These are phyloP conservation scores for Talaromyces trachyspermus DNA, from an alignment of 495 filamentous ascomycete genomes.

Conservation along the genomic window DNA sequence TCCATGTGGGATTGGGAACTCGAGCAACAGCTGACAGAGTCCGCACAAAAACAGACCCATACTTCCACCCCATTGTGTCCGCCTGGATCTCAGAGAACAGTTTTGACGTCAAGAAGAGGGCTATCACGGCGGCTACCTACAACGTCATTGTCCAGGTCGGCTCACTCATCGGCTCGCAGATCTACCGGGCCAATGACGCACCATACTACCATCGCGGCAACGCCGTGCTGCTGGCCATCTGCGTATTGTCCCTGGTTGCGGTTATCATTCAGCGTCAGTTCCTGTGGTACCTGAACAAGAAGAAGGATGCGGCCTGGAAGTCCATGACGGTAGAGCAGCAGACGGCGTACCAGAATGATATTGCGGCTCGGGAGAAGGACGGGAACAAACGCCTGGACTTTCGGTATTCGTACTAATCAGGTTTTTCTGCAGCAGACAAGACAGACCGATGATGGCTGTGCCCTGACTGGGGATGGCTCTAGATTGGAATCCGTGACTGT, in stretches of 20 bases:
- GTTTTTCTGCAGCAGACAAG: too few relatives aligned
- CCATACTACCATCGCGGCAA: conserved; percentile 35
- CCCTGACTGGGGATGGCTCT: too few relatives aligned
- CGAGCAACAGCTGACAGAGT: background rate
- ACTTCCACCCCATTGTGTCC: conserved; percentile 37
- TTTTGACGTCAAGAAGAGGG: conserved; percentile 31
- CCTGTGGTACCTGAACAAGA: conserved; percentile 25
- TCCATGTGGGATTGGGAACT: background rate
- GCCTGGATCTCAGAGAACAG: conserved; percentile 37
- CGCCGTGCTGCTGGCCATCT: conserved; percentile 28
- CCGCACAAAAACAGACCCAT: conserved; percentile 26
- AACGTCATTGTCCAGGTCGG: conserved; percentile 37
- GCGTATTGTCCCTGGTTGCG: conserved; percentile 21
- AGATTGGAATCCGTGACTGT: too few relatives aligned
- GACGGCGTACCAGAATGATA: conserved; percentile 24
- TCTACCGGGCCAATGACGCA: conserved; percentile 26
- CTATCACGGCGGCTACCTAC: conserved; percentile 37
- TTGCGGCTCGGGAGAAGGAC: conserved; percentile 22
- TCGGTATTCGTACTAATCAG: too few relatives aligned
- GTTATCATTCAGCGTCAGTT: conserved; percentile 25
- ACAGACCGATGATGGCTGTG: too few relatives aligned
- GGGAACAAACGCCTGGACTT: conserved; percentile 36
- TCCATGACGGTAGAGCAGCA: conserved; percentile 25
- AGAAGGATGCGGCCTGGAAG: conserved; percentile 30
- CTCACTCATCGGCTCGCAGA: conserved; percentile 25